Base-by-base conservation (phyloP, 129 eudicot species). In the Pittosporum tobira region DNA sequence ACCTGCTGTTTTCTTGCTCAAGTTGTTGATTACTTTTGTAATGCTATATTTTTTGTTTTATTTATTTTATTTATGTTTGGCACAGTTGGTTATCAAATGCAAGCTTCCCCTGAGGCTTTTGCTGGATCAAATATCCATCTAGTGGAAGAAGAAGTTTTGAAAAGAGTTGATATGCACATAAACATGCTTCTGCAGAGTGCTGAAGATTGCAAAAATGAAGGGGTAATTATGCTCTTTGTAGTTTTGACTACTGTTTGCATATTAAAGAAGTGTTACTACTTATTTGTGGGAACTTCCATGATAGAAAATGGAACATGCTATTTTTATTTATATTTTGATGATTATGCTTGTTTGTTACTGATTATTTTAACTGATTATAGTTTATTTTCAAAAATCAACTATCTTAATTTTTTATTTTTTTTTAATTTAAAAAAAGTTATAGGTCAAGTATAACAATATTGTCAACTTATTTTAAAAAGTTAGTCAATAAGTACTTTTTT, bases 21-120 rank as follows among this genome's bases (percentile, higher is more conserved):
- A 22, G 11, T 49, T 37, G 26, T 10, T 48, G 15, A 2, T 52
- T 28, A 25, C 37, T 44, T 44, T 38, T 45, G 26, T 34, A 5
- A 12, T 40, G 11, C 46, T 40, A 14, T 40, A 40, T 49, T 2
- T 25, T 10, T 8, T 49, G n/a, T 13, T 25, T 53, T 20, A 30
- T 49, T 23, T n/a, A 30, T 54, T 37, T 51, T 13, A 18, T 0
- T 2, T 51, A 26, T n/a, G 36, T 53, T 23, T 50, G 51, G 50
- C 9, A 37, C 77, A 85, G 95, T 86, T 78, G 95, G 89, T 42
- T 77, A 76, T 53, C 90, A 76, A 43, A 60, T 82, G 82, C 79
- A 80, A 75, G 84, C 77, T 65, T 70, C 61, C 65, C 71, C 79
- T 5, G 79, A 59, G 48, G 65, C 77, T 44, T 68, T 78, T 59